Evolutionary conservation across 768 basidiomycete genomes (phyloP).

Genomic region (Suillus weaverae): DNA sequence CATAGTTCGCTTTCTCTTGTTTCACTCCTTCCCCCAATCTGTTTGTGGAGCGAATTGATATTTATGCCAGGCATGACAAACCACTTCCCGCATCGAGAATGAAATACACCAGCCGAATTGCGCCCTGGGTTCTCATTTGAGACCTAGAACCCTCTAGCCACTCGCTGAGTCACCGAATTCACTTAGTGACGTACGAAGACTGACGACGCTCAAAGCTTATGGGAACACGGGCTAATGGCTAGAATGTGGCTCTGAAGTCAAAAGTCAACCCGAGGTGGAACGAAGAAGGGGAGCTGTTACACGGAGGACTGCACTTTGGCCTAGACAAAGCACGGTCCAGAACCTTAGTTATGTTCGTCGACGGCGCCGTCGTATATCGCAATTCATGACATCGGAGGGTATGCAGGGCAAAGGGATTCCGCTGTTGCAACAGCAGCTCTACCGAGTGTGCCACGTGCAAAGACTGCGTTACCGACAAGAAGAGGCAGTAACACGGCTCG

Average conservation of each 20-base stretch:
- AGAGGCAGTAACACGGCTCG: neutral
- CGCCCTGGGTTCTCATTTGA: neutral
- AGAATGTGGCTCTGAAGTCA: neutral
- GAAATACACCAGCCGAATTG: neutral
- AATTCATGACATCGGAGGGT: neutral
- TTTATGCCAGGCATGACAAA: neutral
- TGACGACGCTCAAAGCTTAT: neutral
- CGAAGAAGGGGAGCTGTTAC: neutral
- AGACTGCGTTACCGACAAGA: neutral
- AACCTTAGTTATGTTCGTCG: neutral
- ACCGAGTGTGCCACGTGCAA: neutral
- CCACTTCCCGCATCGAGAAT: neutral
- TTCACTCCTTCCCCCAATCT: neutral
- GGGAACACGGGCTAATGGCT: neutral
- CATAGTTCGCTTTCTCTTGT: neutral
- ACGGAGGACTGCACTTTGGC: neutral
- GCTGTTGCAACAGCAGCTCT: neutral
- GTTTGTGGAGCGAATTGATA: neutral
- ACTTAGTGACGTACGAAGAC: neutral
- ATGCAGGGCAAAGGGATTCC: neutral
- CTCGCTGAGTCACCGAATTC: neutral
- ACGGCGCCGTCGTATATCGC: neutral
- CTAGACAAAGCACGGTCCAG: neutral
- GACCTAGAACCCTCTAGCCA: neutral
- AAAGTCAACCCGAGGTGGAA: neutral